These are phyloP conservation scores for Penicillium verrucosum DNA, from an alignment of 2,329 filamentous ascomycete genomes.

Conservation along the genomic window DNA sequence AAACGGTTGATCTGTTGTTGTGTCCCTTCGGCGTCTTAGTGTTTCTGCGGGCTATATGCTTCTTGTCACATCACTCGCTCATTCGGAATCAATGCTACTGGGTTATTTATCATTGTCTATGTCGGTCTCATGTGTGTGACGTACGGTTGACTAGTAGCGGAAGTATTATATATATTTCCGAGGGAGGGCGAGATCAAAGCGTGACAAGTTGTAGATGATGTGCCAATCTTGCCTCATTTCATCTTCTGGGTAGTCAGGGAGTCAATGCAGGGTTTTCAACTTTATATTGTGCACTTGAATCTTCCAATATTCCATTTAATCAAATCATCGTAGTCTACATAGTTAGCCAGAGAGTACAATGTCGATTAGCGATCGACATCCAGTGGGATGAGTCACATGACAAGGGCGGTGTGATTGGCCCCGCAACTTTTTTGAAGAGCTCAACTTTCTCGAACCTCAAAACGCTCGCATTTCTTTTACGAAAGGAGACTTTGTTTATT, in stretches of 20 bases:
- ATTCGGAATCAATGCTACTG: conserved; percentile 22
- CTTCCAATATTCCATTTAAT: not conserved
- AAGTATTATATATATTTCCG: conserved; percentile 17
- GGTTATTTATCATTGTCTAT: conserved; percentile 14
- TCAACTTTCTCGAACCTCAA: conserved; percentile 17
- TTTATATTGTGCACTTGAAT: not conserved
- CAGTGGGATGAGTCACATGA: conserved; percentile 12
- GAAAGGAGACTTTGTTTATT: not conserved
- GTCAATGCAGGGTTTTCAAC: conserved; percentile 13
- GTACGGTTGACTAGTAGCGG: not conserved
- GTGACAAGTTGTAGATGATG: conserved; percentile 14
- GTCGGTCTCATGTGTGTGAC: conserved; percentile 5
- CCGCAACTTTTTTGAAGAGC: conserved; percentile 26
- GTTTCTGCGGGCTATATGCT: conserved; percentile 15
- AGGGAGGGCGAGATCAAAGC: not conserved
- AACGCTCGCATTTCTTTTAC: not conserved
- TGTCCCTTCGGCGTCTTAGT: conserved; percentile 21
- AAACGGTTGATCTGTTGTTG: conserved; percentile 24
- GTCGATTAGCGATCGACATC: not conserved
- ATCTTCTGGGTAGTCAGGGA: conserved; percentile 16
- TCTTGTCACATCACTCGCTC: conserved; percentile 20
- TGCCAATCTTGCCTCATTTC: conserved; percentile 12
- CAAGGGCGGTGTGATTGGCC: conserved; percentile 18
- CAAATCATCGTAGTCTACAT: not conserved
- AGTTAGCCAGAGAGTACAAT: not conserved